A percentile compares a stretch with the other conserved stretches of the same genome.
Evolutionary conservation across 2,329 filamentous ascomycete species (phyloP).

Genomic region (Paecilomyces sp.): DNA sequence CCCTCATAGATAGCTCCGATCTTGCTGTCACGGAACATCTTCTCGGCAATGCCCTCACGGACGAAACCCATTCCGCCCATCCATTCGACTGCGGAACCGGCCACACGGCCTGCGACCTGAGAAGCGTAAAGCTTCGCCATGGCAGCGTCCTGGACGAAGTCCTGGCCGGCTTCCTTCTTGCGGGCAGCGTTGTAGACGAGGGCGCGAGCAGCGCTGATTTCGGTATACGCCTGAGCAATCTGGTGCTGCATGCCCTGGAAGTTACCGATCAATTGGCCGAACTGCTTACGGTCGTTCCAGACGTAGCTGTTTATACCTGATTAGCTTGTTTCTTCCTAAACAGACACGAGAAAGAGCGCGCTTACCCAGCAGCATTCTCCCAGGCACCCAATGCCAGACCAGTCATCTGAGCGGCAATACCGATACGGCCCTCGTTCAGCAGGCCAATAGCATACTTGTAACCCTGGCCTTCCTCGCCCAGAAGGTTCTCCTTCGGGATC

Average conservation of each 20-base stretch:
- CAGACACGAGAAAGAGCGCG: slow-evolving; percentile 3
- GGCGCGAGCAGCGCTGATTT: slow-evolving; percentile 84
- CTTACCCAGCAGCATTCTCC: slow-evolving; percentile 79
- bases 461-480: slow-evolving; percentile 82
- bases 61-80: slow-evolving; percentile 99
- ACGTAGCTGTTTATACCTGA: slow-evolving; percentile 56
- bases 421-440: slow-evolving; percentile 93
- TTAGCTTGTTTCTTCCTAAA: background rate
- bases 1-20: slow-evolving; percentile 98
- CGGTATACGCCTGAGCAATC: slow-evolving; percentile 89
- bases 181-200: slow-evolving; percentile 93
- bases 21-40: slow-evolving; percentile 97
- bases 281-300: slow-evolving; percentile 98
- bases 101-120: slow-evolving; percentile 84
- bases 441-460: slow-evolving; percentile 97
- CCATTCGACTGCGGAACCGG: slow-evolving; percentile 87
- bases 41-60: slow-evolving; percentile 90
- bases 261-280: slow-evolving; percentile 84
- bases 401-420: slow-evolving; percentile 98
- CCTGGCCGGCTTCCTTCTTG: slow-evolving; percentile 95
- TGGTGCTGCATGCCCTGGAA: slow-evolving; percentile 99
- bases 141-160: slow-evolving; percentile 91
- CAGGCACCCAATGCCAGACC: slow-evolving; percentile 89
- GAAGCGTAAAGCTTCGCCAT: slow-evolving; percentile 97
- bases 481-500: slow-evolving; percentile 77